Evolutionary conservation across 2,329 filamentous ascomycete species (phyloP).

Genomic region (Aspergillus luchuensis): DNA sequence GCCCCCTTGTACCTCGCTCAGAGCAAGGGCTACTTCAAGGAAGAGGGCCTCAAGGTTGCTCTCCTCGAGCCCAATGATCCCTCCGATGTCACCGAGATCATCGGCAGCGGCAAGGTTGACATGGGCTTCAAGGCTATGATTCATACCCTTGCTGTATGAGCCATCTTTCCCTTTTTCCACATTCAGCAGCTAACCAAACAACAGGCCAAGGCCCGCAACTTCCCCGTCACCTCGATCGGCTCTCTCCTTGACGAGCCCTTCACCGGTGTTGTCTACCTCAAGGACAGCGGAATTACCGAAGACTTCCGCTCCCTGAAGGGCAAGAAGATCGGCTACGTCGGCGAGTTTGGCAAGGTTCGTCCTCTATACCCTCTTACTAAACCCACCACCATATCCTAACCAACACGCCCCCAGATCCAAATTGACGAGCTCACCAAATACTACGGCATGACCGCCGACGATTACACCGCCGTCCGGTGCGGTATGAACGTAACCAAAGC

Average conservation of each 20-base stretch:
- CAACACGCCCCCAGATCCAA: conserved; percentile 59
- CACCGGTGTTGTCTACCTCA: conserved; percentile 76
- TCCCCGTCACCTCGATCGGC: conserved; percentile 71
- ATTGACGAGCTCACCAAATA: conserved; percentile 78
- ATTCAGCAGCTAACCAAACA: neutral
- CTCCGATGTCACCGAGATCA: conserved; percentile 80
- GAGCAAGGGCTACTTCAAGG: conserved; percentile 71
- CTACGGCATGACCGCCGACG: conserved; percentile 71
- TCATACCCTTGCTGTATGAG: conserved; percentile 69
- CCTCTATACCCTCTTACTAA: neutral
- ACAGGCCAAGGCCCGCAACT: conserved; percentile 72
- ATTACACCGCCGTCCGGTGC: conserved; percentile 76
- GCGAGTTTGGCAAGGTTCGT: conserved; percentile 70
- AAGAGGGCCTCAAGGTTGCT: conserved; percentile 76
- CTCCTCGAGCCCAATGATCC: conserved; percentile 77
- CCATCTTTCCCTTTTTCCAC: neutral
- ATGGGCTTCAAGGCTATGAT: conserved; percentile 85
- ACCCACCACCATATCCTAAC: neutral
- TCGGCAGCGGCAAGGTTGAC: conserved; percentile 73
- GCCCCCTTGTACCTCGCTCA: conserved; percentile 76
- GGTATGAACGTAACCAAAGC: conserved; percentile 81
- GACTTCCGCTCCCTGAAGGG: conserved; percentile 75
- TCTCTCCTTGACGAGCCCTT: conserved; percentile 79
- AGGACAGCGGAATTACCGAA: conserved; percentile 70
- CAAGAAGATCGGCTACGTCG: conserved; percentile 77